Evolutionary conservation across 441 rosid species (phyloP).

Genomic region (Manihot esculenta): DNA sequence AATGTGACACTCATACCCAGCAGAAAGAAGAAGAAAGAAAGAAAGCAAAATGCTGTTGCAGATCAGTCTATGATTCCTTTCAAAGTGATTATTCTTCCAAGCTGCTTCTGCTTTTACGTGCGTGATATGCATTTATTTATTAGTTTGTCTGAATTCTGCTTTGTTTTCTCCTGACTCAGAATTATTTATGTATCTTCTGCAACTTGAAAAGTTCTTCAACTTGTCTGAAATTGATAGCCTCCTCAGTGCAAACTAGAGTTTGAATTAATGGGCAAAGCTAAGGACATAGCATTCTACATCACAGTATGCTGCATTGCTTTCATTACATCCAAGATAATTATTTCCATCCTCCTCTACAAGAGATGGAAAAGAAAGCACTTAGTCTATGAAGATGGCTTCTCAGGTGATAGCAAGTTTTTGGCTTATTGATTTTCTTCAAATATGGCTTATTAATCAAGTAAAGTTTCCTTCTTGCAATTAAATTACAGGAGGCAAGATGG

Average conservation of each 20-base stretch:
- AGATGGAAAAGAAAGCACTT: slow-evolving; percentile 59
- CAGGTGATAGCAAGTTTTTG: slow-evolving; percentile 37
- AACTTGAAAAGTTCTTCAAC: no score
- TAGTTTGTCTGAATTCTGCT: neutral
- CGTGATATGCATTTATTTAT: neutral
- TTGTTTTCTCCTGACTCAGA: neutral
- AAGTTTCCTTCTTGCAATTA: neutral
- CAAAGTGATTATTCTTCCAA: neutral
- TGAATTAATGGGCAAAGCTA: slow-evolving; percentile 47
- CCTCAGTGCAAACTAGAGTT: no score
- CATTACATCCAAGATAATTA: slow-evolving; percentile 56
- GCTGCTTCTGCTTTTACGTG: neutral
- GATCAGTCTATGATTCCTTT: neutral
- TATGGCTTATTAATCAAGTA: neutral
- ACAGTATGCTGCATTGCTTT: slow-evolving; percentile 59
- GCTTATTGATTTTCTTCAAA: neutral
- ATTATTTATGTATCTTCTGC: neutral
- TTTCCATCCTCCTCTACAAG: slow-evolving; percentile 61
- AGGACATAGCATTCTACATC: slow-evolving; percentile 49
- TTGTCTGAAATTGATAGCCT: neutral
- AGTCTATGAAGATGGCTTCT: slow-evolving; percentile 40
- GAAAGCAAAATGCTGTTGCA: no score
- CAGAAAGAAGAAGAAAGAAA: no score
- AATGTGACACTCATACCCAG: no score
- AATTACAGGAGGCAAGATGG: slow-evolving; percentile 68